These are phyloP conservation scores for Chytriomyces sp. DNA, from an alignment of 192 early-diverging fungal species.

Conservation along the genomic window DNA sequence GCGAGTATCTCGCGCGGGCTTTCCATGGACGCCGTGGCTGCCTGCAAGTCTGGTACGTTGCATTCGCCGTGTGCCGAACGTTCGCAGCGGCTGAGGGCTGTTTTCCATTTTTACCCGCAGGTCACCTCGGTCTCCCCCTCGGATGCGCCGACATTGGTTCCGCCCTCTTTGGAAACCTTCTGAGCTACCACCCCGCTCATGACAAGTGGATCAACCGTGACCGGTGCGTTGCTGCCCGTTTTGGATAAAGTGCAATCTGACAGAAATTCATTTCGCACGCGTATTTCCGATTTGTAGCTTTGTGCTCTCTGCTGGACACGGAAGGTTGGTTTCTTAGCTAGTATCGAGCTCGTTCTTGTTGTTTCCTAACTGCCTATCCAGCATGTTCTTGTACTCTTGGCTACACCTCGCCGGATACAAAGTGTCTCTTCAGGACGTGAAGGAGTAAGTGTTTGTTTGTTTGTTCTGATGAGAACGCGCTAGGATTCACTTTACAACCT, in stretches of 20 bases:
- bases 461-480: neutral
- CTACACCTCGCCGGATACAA: slow-evolving; percentile 90
- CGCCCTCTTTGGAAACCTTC: slow-evolving; percentile 80
- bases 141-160: slow-evolving; percentile 96
- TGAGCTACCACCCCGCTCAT: slow-evolving; percentile 84
- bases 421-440: slow-evolving; percentile 86
- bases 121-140: slow-evolving; percentile 98
- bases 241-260: neutral
- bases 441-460: slow-evolving; percentile 52
- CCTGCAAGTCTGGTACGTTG: slow-evolving; percentile 31
- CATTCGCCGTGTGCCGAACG: neutral
- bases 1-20: slow-evolving; percentile 36
- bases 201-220: slow-evolving; percentile 93
- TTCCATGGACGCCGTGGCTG: slow-evolving; percentile 30
- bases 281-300: slow-evolving; percentile 47
- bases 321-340: slow-evolving; percentile 16
- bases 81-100: neutral
- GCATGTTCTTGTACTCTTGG: slow-evolving; percentile 86
- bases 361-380: neutral
- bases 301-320: slow-evolving; percentile 97
- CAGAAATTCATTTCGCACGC: neutral
- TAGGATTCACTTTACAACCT: slow-evolving; percentile 13
- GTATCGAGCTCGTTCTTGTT: neutral
- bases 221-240: slow-evolving; percentile 50
- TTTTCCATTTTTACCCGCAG: slow-evolving; percentile 43